These are phyloP conservation scores for Acanthamoeba castellanii DNA, from an alignment of 208 protist species.

Conservation along the genomic window DNA sequence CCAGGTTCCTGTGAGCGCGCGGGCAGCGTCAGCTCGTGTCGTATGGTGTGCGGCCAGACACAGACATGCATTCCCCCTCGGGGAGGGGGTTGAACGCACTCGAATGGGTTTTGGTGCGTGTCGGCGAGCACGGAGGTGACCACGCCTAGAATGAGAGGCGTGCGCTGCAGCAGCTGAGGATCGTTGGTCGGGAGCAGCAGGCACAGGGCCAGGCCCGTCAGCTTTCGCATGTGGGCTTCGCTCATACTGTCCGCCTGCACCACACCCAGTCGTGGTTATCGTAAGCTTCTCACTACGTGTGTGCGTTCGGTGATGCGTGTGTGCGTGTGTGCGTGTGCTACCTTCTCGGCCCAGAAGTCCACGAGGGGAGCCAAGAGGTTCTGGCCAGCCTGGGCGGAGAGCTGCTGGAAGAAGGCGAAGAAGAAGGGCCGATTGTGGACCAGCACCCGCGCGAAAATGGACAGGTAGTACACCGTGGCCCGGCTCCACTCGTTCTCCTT, in stretches of 20 bases:
- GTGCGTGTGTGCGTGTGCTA: not conserved
- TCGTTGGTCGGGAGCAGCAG: constrained; percentile 57
- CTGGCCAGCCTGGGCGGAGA: constrained; percentile 36
- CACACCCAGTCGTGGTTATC: not conserved
- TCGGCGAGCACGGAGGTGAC: constrained; percentile 40
- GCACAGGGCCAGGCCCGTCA: constrained; percentile 63
- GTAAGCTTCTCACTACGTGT: too few species aligned
- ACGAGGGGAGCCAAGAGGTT: constrained; percentile 37
- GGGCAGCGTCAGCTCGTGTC: not conserved
- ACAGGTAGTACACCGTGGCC: constrained; percentile 66
- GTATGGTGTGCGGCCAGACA: not conserved
- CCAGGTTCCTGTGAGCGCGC: constrained; percentile 20
- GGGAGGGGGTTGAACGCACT: not conserved
- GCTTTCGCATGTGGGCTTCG: constrained; percentile 67
- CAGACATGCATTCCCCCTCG: not conserved
- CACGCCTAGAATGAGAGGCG: constrained; percentile 36
- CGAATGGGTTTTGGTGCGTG: constrained; percentile 8
- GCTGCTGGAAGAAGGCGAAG: constrained; percentile 62
- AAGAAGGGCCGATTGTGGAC: constrained; percentile 71
- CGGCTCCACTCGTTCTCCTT: constrained; percentile 59
- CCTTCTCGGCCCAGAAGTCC: constrained; percentile 72
- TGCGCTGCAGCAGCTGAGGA: constrained; percentile 38
- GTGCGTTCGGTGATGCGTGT: too few species aligned
- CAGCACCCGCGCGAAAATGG: constrained; percentile 63
- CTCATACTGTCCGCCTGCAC: constrained; percentile 54